These are phyloP conservation scores for Malbranchea zuffiana DNA, from an alignment of 2,329 filamentous ascomycete genomes.

Conservation along the genomic window DNA sequence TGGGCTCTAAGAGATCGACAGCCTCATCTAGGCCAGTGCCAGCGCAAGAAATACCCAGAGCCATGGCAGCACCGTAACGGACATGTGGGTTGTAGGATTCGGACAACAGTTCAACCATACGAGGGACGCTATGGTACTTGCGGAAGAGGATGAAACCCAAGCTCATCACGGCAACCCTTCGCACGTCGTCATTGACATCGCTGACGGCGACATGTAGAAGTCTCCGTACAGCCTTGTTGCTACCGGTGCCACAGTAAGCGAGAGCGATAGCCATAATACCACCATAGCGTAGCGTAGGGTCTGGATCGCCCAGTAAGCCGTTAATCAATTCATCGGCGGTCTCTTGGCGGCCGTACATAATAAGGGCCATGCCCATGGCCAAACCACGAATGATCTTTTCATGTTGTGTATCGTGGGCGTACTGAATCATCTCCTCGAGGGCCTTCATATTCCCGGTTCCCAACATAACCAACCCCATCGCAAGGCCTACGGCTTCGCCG, in stretches of 20 bases:
- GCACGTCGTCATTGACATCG: constrained; percentile 95
- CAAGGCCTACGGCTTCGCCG: constrained; percentile 86
- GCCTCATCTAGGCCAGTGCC: constrained; percentile 93
- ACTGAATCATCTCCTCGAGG: constrained; percentile 92
- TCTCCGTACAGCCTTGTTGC: constrained; percentile 96
- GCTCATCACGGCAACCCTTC: constrained; percentile 91
- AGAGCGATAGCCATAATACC: constrained; percentile 98
- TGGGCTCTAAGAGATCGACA: constrained; percentile 90
- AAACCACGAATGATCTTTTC: constrained; percentile 97
- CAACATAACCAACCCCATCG: constrained; percentile 97
- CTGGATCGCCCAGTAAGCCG: constrained; percentile 81
- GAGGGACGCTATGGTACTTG: constrained; percentile 90
- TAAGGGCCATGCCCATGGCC: constrained; percentile 90
- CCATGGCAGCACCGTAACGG: constrained; percentile 95
- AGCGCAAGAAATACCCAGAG: constrained; percentile 92
- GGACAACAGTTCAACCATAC: constrained; percentile 95
- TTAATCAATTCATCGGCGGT: constrained; percentile 90
- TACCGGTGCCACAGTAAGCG: constrained; percentile 92
- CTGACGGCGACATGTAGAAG: constrained; percentile 92
- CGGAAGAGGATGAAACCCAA: constrained; percentile 97
- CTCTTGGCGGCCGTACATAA: constrained; percentile 96
- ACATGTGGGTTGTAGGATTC: constrained; percentile 99
- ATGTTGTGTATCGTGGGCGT: constrained; percentile 94
- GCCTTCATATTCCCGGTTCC: constrained; percentile 93
- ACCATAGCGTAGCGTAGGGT: constrained; percentile 87